A percentile compares a stretch with the other conserved stretches of the same genome.
phyloP scores from a whole-genome alignment of 1,139 yeast species.

The Lodderomyces theae region DNA sequence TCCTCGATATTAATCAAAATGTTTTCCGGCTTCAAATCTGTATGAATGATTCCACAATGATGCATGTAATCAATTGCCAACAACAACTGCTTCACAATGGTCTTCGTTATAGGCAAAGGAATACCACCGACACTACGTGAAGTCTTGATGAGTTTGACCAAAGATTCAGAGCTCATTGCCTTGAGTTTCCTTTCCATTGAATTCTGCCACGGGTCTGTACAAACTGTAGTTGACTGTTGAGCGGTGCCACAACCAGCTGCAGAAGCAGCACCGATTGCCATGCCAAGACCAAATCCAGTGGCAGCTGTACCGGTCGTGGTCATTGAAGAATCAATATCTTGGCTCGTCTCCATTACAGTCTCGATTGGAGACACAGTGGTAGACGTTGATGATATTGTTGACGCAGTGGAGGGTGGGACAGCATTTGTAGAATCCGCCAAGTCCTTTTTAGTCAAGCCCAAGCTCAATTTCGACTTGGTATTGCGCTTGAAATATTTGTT shows the following conservation, averaged over 20 bases:
- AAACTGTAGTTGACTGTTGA: conserved; percentile 1
- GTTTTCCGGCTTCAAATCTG: conserved; percentile 46
- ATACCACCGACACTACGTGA: conserved; percentile 29
- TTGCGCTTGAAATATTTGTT: conserved; percentile 21
- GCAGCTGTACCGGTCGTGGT: not conserved
- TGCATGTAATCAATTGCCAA: conserved; percentile 42
- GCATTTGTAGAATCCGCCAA: not conserved
- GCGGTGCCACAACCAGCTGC: not conserved
- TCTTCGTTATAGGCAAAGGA: conserved; percentile 36
- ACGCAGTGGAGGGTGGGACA: conserved; percentile 2
- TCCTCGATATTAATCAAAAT: conserved; percentile 41
- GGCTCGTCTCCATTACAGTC: conserved; percentile 6
- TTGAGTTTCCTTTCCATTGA: conserved; percentile 12
- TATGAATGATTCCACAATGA: conserved; percentile 42
- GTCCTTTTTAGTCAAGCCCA: conserved; percentile 21
- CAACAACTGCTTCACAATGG: conserved; percentile 37
- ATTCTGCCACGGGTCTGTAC: conserved; percentile 9
- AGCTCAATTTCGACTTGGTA: conserved; percentile 26
- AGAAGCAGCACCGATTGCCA: not conserved
- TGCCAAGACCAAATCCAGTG: not conserved
- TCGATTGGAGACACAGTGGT: conserved; percentile 12
- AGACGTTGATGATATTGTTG: conserved; percentile 9
- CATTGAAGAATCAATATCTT: conserved; percentile 11
- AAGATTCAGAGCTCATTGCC: conserved; percentile 16
- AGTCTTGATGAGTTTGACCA: conserved; percentile 16